Percentiles rank a stretch among this genome's conserved stretches.
These are phyloP conservation scores for Fragaria nilgerrensis DNA, from an alignment of 306 rosid species.

Conservation along the genomic window DNA sequence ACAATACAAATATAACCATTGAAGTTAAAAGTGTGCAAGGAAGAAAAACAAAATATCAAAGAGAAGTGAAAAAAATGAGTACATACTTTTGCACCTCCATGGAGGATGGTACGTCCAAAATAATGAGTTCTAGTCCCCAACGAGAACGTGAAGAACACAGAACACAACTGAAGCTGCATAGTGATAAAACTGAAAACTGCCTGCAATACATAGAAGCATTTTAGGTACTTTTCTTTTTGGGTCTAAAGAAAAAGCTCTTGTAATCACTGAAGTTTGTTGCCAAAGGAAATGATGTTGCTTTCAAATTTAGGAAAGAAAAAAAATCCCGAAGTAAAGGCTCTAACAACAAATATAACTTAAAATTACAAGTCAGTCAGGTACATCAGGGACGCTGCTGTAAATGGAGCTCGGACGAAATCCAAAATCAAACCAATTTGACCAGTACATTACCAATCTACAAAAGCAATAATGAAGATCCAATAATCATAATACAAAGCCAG, in stretches of 20 bases:
- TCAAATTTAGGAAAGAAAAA: background rate
- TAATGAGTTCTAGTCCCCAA: conserved; percentile 95
- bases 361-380: background rate
- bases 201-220: conserved; percentile 46
- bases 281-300: background rate
- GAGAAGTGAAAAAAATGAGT: background rate
- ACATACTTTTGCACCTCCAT: conserved; percentile 95
- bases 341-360: background rate
- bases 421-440: background rate
- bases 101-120: conserved; percentile 96
- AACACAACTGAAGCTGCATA: conserved; percentile 96
- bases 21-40: conserved; percentile 6
- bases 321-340: background rate
- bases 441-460: background rate
- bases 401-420: background rate
- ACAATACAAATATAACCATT: conserved; percentile 14
- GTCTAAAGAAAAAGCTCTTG: background rate
- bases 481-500: background rate
- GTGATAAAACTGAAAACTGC: conserved; percentile 92
- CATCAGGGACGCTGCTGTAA: background rate
- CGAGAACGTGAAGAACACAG: conserved; percentile 97
- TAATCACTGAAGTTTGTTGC: background rate
- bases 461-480: background rate
- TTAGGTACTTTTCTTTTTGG: background rate
- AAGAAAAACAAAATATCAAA: background rate